Base-by-base conservation (phyloP, 2,329 filamentous ascomycete genomes). In the Daldinia sp. region DNA sequence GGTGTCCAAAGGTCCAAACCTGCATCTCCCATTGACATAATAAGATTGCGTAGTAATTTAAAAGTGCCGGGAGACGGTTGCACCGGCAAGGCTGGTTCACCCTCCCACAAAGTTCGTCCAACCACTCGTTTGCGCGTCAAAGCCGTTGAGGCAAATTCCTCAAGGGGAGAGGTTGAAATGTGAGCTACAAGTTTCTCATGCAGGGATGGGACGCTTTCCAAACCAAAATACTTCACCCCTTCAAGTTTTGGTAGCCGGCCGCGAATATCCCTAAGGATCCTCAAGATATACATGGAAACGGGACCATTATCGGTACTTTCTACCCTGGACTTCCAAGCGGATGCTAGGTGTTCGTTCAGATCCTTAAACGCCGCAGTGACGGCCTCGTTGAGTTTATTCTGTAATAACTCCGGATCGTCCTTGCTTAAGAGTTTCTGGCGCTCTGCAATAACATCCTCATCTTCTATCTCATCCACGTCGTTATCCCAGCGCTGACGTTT, bases 1-100 rank as follows among this genome's bases (percentile, higher is more conserved):
- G 86, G 83, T 54, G 89, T 93, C 94, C 94, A 98, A 2, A 97
- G 76, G 74, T 97, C 94, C 45, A 85, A 81, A 0, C 94, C 94
- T 2, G 85, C 80, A 10, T 83, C 80, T 3, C 84, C 84, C 92
- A 97, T 96, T 4, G 83, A 80, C 47, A 80, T 78, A 3, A 86
- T 85, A 25, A 96, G 73, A 43, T 82, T 82, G 21, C 87, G 86
- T 49, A 97, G 72, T 56, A 96, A 88, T 62, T 84, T 85, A 73
- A 96, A 96, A 0, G 87, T 81, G 17, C 83, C 82, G 0, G 92
- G 88, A 0, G 92, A 94, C 0, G 93, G 93, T 71, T 95, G 92
- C 4, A 87, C 83, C 0, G 94, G 94, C 39, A 97, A 75, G 23
- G 87, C 81, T 0, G 91, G 91, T 34, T 86, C 81, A 0, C 91